Conservation (phyloP, 164 flowering plant genomes). For the Buxus sempervirens region DNA sequence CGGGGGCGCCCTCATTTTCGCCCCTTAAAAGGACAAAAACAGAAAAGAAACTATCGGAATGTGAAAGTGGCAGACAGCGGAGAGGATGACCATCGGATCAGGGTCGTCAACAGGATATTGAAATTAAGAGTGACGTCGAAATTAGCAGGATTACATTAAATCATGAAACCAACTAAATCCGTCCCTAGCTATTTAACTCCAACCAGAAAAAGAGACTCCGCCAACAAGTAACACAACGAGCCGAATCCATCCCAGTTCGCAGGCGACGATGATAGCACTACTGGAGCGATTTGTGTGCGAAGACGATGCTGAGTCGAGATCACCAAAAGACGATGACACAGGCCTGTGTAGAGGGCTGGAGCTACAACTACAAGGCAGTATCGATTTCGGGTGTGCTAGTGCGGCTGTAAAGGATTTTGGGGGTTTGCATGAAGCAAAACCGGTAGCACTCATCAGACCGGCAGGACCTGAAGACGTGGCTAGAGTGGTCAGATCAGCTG, state of each 20-base stretch:
- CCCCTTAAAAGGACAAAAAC: too few relatives aligned
- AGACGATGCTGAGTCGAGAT: conserved; percentile 31
- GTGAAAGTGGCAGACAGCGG: conserved; percentile 39
- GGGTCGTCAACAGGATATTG: conserved; percentile 26
- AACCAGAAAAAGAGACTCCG: background rate
- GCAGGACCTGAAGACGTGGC: conserved; percentile 46
- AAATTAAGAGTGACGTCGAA: conserved; percentile 21
- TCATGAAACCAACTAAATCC: background rate
- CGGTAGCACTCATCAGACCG: conserved; percentile 58
- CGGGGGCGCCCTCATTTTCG: too few relatives aligned
- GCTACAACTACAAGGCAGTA: conserved; percentile 38
- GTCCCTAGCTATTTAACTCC: background rate
- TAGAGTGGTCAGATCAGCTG: conserved; percentile 36
- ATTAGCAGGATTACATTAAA: too few relatives aligned
- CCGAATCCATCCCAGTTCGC: background rate
- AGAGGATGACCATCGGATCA: conserved; percentile 31
- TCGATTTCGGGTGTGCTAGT: conserved; percentile 26
- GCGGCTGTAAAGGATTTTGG: conserved; percentile 67
- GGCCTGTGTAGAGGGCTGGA: conserved; percentile 32
- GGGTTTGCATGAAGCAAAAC: conserved; percentile 39
- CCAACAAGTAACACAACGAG: too few relatives aligned
- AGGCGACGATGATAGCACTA: conserved; percentile 51
- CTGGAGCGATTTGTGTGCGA: conserved; percentile 44
- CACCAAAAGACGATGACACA: conserved; percentile 11
- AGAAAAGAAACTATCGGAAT: background rate